These are phyloP conservation scores for Eragrostis curvula DNA, from an alignment of 176 grass and related monocot species.

Conservation along the genomic window DNA sequence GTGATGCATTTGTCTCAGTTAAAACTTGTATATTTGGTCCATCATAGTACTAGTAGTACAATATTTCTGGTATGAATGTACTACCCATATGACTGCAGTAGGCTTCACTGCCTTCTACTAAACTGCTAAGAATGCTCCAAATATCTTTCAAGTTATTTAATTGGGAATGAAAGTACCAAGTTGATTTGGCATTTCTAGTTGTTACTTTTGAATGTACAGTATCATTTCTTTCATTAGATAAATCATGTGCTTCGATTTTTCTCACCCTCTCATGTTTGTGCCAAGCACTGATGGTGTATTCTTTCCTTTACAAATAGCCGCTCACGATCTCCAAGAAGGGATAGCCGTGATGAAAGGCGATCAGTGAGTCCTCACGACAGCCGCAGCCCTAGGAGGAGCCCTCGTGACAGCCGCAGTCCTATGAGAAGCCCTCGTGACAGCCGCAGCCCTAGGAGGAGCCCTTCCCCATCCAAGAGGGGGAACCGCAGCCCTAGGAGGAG, in stretches of 20 bases:
- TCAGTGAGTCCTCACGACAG: constrained; percentile 53
- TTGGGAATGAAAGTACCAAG: not conserved
- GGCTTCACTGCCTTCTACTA: not conserved
- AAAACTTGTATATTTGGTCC: not conserved
- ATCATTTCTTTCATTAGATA: not conserved
- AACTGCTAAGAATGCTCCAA: not conserved
- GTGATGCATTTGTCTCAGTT: not conserved
- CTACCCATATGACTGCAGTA: not conserved
- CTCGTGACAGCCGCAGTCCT: constrained; percentile 66
- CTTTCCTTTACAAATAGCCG: constrained; percentile 39
- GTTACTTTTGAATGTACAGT: not conserved
- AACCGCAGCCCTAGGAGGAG: constrained; percentile 59
- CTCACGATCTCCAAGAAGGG: constrained; percentile 71
- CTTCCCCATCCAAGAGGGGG: constrained; percentile 54
- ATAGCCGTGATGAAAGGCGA: constrained; percentile 48
- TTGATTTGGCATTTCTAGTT: not conserved
- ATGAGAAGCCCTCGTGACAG: constrained; percentile 51
- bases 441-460: constrained; percentile 59
- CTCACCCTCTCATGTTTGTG: not conserved
- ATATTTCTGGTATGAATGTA: not conserved
- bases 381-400: constrained; percentile 59
- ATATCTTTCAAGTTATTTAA: not conserved
- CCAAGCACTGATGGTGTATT: constrained; percentile 24
- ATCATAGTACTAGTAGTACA: not conserved
- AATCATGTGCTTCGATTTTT: not conserved